Evolutionary conservation across 2,329 filamentous ascomycete genomes (phyloP), one percentile per base, ranked within the genome.

Genomic region (Scytalidium sp.): DNA sequence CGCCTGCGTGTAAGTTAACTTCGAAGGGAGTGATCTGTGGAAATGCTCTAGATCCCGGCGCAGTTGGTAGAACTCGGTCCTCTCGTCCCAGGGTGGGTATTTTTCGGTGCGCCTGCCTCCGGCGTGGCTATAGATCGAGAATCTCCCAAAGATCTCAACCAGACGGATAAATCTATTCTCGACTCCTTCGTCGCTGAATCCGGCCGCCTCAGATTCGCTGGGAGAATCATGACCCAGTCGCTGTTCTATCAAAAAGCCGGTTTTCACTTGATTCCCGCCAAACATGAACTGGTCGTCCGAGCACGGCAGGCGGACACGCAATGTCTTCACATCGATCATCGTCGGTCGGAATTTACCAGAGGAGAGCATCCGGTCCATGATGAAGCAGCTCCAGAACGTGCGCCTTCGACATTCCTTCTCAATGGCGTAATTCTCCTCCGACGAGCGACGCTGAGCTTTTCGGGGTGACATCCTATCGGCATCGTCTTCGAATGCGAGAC

Each of bases 361-460:
- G 29, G 83, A 80, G 20, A 89, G 69, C 65, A 88, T 80, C 3
- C 85, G 79, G 62, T 90, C 87, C 57, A 90, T 73, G 46, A 89
- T 83, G 51, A 87, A 83, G 60, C 85, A 88, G 57, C 85, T 88
- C 72, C 86, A 90, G 72, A 89, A 87, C 1, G 86, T 88, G 6
- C 87, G 78, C 21, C 87, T 75, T 52, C 77, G 74, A 11, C 85
- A 78, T 64, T 90, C 87, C 50, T 80, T 81, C 29, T 78, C 70
- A 19, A 85, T 78, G 43, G 80, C 76, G 32, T 36, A 36, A 15
- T 71, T 65, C 27, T 64, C 67, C 15, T 67, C 64, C 3, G 61
- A 40, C 29, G 43, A 52, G 17, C 49, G 47, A 39, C 41, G 17
- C 53, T 51, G 70, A 57, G 40, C 29, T 20, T 46, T 50, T 25